These are phyloP conservation scores for Smallanthus sonchifolius DNA, from an alignment of 129 eudicot genomes.

Conservation along the genomic window DNA sequence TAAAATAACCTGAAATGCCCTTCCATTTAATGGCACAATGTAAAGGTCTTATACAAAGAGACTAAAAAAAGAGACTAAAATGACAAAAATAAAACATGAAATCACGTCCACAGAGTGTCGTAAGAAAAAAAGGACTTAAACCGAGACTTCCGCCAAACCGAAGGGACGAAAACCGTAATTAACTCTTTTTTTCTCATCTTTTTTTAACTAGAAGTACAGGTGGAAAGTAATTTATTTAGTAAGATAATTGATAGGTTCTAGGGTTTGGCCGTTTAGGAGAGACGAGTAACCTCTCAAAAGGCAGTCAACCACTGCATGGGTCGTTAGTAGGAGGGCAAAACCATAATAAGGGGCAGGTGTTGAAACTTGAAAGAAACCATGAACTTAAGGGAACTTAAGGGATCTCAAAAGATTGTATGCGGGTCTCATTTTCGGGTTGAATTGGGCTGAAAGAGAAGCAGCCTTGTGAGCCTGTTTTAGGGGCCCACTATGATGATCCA, in stretches of 20 bases:
- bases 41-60: too few species aligned
- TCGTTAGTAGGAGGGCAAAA: not conserved
- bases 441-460: not conserved
- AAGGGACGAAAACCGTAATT: too few species aligned
- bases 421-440: constrained; percentile 2
- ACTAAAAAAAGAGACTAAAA: too few species aligned
- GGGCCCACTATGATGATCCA: not conserved
- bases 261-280: too few species aligned
- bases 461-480: not conserved
- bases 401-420: not conserved
- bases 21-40: too few species aligned
- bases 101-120: too few species aligned
- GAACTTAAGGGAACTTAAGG: not conserved
- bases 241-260: too few species aligned
- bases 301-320: not conserved
- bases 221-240: not conserved
- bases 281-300: too few species aligned
- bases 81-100: too few species aligned
- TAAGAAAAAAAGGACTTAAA: too few species aligned
- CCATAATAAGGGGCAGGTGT: not conserved
- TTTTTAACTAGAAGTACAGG: not conserved
- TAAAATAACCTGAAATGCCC: too few species aligned
- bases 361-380: not conserved
- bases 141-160: too few species aligned
- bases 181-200: not conserved